Evolutionary conservation across 169 alveolate species (phyloP), one percentile per base, ranked within the genome.

Genomic region (Neospora caninum): DNA sequence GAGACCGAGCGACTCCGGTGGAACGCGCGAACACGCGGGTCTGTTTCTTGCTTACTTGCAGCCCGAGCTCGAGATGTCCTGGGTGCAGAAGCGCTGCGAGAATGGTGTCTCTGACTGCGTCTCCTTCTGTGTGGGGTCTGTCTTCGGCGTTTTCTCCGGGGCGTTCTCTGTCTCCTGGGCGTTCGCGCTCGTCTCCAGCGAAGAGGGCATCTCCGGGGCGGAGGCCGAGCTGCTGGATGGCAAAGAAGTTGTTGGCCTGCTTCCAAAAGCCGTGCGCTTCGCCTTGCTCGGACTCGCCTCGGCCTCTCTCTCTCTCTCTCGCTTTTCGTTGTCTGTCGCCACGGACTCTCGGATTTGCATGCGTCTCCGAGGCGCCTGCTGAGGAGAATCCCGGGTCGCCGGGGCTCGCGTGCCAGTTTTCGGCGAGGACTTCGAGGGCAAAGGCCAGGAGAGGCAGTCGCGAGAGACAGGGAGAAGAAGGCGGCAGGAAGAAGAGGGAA

Each of bases 361-460:
- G 43, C 42, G 45, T n/a, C 45, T 78, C 39, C 86, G 31, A n/a
- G 27, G 13, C 73, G 73, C n/a, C 27, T 18, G 18, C 27, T 49
- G 58, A 13, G 13, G 58, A 49, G 58, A 49, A 4, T 49, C 45
- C 49, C 27, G 42, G n/a, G 83, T 70, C 39, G 42, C 36, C 49
- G 27, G 1, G 86, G 39, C 29, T 43, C 86, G 41, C 45, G 27
- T 4, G 39, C 86, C 86, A 78, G 86, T 78, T 0, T 10, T 0
- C 45, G 49, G 49, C 39, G 39, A 78, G 86, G 27, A n/a, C 29
- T 38, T 78, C 86, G 86, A 78, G 45, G 43, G 49, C 39, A n/a
- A 78, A 78, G 49, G 86, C 86, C 7, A 78, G 86, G 86, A 78
- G 49, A n/a, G 86, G 86, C 49, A 78, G 41, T 16, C 29, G 39